Evolutionary conservation across 768 basidiomycete species (phyloP), one percentile per base, ranked within the genome.

Genomic region (Suillus hirtellus): DNA sequence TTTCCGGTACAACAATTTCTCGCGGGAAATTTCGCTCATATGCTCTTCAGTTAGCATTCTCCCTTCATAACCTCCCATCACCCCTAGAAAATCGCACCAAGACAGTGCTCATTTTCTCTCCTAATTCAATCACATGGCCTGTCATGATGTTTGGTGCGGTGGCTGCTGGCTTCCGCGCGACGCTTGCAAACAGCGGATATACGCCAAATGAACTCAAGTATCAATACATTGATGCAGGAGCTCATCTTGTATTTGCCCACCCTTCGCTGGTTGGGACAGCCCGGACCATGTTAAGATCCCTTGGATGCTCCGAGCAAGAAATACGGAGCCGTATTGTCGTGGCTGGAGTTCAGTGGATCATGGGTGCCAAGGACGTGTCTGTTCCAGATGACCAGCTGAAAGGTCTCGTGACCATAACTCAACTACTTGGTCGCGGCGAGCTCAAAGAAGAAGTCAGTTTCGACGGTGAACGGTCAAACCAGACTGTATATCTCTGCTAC

Each of bases 181-280:
- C 92, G 0, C 84, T 91, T 15, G 89, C 89, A 17, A 95, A 93
- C 71, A 86, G 82, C 63, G 80, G 81, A 0, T 95, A 92, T 69
- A 89, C 86, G 4, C 72, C 86, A 3, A 70, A 76, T 9, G 94
- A 96, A 70, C 81, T 95, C 0, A 80, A 79, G 1, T 86, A 86
- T 73, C 94, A 96, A 71, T 88, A 90, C 63, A 75, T 66, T 14
- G 87, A 95, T 69, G 88, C 87, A 60, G 75, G 81, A 3, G 89
- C 94, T 0, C 79, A 80, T 56, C 66, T 89, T 21, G 72, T 94
- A 31, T 84, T 93, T 61, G 80, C 84, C 12, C 84, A 85, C 63
- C 90, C 91, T n/a, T 78, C 83, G 0, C 78, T 89, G 5, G 65
- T 92, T 1, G 70, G 78, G 0, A 77, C 82, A n/a, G 85, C 85